Evolutionary conservation across 2,329 filamentous ascomycete species (phyloP).

Genomic region (Rutstroemia sp.): DNA sequence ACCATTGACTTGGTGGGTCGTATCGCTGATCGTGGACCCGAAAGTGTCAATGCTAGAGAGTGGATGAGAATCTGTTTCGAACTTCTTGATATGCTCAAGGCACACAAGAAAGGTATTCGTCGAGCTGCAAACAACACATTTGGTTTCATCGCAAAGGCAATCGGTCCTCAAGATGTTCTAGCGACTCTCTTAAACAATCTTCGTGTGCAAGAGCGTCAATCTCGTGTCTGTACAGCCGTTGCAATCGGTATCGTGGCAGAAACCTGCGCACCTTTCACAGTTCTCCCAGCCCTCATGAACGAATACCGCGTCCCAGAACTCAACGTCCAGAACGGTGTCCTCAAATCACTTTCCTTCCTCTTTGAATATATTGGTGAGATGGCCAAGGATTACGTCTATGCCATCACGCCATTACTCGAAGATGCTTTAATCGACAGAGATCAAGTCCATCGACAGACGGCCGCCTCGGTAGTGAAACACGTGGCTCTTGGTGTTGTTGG

Average conservation of each 20-base stretch:
- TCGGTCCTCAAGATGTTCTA: slow-evolving; percentile 93
- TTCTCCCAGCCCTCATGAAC: slow-evolving; percentile 98
- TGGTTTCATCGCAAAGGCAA: slow-evolving; percentile 98
- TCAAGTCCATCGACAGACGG: slow-evolving; percentile 95
- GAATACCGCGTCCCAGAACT: slow-evolving; percentile 97
- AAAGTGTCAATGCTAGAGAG: slow-evolving; percentile 92
- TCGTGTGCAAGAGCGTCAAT: slow-evolving; percentile 94
- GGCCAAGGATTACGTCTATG: slow-evolving; percentile 99
- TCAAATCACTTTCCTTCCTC: slow-evolving; percentile 93
- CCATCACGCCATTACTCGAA: slow-evolving; percentile 89
- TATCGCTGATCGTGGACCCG: slow-evolving; percentile 93
- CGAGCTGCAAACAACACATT: slow-evolving; percentile 99
- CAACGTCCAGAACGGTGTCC: slow-evolving; percentile 96
- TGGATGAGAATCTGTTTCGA: slow-evolving; percentile 99
- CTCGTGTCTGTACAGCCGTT: slow-evolving; percentile 95
- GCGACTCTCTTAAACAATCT: slow-evolving; percentile 95
- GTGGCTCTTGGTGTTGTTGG: slow-evolving; percentile 96
- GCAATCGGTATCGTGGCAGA: slow-evolving; percentile 98
- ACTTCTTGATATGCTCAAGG: slow-evolving; percentile 97
- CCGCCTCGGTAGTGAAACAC: slow-evolving; percentile 94
- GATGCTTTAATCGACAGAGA: slow-evolving; percentile 96
- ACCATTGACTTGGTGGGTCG: slow-evolving; percentile 96
- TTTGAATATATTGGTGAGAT: slow-evolving; percentile 99
- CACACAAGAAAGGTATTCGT: slow-evolving; percentile 98
- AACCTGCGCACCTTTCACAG: slow-evolving; percentile 96